Base-by-base conservation (phyloP, 805 yeast genomes). In the Metschnikowia cerradonensis region DNA sequence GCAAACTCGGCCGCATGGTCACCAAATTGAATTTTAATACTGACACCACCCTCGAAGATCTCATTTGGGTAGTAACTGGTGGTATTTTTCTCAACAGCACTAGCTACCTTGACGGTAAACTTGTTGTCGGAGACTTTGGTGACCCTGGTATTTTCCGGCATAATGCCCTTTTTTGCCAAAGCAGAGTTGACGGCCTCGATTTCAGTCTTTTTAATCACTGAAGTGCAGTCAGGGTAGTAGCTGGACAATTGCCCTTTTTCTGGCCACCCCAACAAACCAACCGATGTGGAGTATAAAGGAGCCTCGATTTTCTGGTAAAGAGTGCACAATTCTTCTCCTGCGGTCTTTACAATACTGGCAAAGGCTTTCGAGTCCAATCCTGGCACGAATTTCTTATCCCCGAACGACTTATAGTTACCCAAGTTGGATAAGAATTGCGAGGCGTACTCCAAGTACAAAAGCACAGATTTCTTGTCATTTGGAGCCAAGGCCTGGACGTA, bases 321-420 rank as follows among this genome's bases (percentile, higher is more conserved):
- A 30, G 63, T 66, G 17, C 67, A 48, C 33, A 67, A 59, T 22
- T 65, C 64, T 52, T 72, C 69, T 40, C 71, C 72, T 19, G 79
- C 64, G 1, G 73, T 54, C n/a, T 79, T 74, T 31, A 87, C 69
- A 33, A 73, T 52, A 22, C 68, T 56, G 50, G 71, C 77, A 57
- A 89, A 83, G 6, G 75, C 75, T 0, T 67, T 77, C 32, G 58
- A 61, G 0, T 76, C 50, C 37, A 88, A 60, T 46, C 81, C 71
- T 38, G 97, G 97, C 55, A 90, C 76, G 62, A 90, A 90, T 67
- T 90, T 90, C 59, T 81, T 81, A 69, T 90, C 96, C 57, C 97
- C 97, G 66, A 90, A 90, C 1, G 94, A 85, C 69, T 86, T 90
- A 70, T 80, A 87, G 62, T 87, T 87, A 57, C 94, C 94, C 65